phyloP scores from a whole-genome alignment of 768 basidiomycete species.

The Glaciozyma antarctica region DNA sequence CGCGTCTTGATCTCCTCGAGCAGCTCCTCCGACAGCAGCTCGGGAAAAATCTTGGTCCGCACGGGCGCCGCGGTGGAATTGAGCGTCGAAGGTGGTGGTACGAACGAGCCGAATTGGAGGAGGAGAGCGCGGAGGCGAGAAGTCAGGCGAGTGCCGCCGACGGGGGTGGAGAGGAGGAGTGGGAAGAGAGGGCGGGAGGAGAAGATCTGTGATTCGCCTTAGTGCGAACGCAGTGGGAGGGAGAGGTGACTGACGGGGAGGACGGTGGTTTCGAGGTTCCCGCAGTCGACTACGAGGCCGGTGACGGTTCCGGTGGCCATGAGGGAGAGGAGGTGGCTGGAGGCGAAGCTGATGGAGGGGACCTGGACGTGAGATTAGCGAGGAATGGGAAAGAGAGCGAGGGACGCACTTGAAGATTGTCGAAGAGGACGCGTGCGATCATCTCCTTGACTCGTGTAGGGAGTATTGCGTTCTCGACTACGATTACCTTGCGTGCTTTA shows the following conservation, averaged over 20 bases:
- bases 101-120: slow-evolving; percentile 69
- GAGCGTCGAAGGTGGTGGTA: slow-evolving; percentile 68
- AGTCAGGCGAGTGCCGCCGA: slow-evolving; percentile 73
- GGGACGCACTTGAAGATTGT: slow-evolving; percentile 66
- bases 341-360: slow-evolving; percentile 86
- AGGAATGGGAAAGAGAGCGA: slow-evolving; percentile 4
- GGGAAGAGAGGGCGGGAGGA: slow-evolving; percentile 78
- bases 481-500: slow-evolving; percentile 84
- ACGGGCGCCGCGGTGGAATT: slow-evolving; percentile 51
- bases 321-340: slow-evolving; percentile 73
- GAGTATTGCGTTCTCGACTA: slow-evolving; percentile 80
- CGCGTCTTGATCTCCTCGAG: slow-evolving; percentile 84
- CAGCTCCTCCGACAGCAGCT: slow-evolving; percentile 67
- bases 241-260: slow-evolving; percentile 57
- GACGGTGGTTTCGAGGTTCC: slow-evolving; percentile 78
- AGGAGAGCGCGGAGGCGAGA: slow-evolving; percentile 71
- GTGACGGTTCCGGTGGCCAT: slow-evolving; percentile 80
- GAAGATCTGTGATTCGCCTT: slow-evolving; percentile 55
- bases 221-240: not conserved
- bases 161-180: slow-evolving; percentile 69
- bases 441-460: slow-evolving; percentile 80
- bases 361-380: slow-evolving; percentile 48
- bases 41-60: slow-evolving; percentile 60
- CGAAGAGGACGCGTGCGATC: slow-evolving; percentile 75
- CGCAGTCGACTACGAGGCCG: slow-evolving; percentile 86